Conservation (phyloP, 495 filamentous ascomycete genomes). For the Lophiostoma macrostomum region DNA sequence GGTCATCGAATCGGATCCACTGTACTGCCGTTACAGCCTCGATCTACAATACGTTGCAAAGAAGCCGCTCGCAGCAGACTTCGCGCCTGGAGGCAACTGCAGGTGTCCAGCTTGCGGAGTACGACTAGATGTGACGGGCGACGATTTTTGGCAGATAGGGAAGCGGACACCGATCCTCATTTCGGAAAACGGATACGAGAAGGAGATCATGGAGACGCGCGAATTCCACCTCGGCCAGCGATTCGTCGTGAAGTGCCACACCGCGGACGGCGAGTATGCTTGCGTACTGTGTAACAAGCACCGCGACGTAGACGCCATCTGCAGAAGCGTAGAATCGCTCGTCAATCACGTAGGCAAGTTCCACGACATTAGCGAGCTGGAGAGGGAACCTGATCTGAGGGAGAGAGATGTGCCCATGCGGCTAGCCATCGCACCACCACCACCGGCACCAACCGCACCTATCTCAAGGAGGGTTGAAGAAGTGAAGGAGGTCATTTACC, state of each 20-base stretch:
- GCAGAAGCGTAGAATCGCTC: conserved; percentile 25
- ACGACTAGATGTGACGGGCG: conserved; percentile 12
- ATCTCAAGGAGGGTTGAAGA: too few species aligned
- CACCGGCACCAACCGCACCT: too few species aligned
- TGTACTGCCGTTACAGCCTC: conserved; percentile 38
- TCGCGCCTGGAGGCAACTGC: conserved; percentile 30
- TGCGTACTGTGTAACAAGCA: conserved; percentile 35
- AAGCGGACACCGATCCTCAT: conserved; percentile 27
- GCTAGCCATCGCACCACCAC: not conserved
- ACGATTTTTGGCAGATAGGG: conserved; percentile 35
- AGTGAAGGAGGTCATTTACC: too few species aligned
- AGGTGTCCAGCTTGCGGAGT: conserved; percentile 31
- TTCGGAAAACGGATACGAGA: conserved; percentile 20
- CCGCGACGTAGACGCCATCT: conserved; percentile 33
- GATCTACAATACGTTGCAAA: conserved; percentile 31
- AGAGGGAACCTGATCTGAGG: conserved; percentile 26
- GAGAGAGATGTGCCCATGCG: conserved; percentile 7
- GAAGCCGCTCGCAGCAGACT: conserved; percentile 28
- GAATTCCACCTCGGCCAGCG: conserved; percentile 32
- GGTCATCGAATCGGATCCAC: conserved; percentile 12
- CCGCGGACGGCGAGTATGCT: conserved; percentile 33
- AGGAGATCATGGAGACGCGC: conserved; percentile 23
- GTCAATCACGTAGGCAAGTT: conserved; percentile 34
- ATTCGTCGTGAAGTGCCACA: conserved; percentile 39
- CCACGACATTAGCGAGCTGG: conserved; percentile 34